Evolutionary conservation across 108 stramenopile genomes (phyloP).

Genomic region (Craspedostauros australis): DNA sequence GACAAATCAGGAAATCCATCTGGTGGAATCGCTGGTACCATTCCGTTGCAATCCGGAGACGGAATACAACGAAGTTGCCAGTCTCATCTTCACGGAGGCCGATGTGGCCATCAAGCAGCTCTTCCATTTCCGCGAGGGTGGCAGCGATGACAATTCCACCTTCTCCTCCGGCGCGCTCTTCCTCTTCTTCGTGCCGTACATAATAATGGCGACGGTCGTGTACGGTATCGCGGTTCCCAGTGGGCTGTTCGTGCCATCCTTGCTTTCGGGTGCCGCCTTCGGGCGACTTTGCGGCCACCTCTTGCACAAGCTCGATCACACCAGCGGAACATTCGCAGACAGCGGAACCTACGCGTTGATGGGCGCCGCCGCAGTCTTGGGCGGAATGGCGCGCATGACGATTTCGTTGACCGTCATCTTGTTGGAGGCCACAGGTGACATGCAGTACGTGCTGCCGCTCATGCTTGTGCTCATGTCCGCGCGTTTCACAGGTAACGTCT

Average conservation of each 20-base stretch:
- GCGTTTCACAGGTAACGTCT: constrained; percentile 93
- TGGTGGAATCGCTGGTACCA: constrained; percentile 85
- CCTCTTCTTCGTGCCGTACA: constrained; percentile 92
- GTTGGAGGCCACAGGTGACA: constrained; percentile 96
- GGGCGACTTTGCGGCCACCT: constrained; percentile 94
- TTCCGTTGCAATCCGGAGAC: constrained; percentile 85
- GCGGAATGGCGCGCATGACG: constrained; percentile 99
- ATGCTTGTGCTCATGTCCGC: constrained; percentile 97
- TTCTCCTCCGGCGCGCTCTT: constrained; percentile 92
- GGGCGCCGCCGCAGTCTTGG: constrained; percentile 91
- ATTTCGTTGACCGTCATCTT: constrained; percentile 96
- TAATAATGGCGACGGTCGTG: constrained; percentile 73
- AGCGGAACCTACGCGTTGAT: constrained; percentile 96
- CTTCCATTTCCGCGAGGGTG: constrained; percentile 93
- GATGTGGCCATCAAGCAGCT: constrained; percentile 95
- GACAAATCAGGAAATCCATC: constrained; percentile 90
- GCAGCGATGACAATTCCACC: constrained; percentile 75
- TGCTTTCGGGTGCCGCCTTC: constrained; percentile 82
- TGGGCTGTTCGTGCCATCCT: constrained; percentile 88
- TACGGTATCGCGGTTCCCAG: constrained; percentile 93
- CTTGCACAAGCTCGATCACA: constrained; percentile 92
- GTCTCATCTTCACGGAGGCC: constrained; percentile 88
- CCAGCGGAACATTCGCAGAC: constrained; percentile 94
- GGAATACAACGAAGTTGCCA: constrained; percentile 96
- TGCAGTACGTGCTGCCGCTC: constrained; percentile 97